Evolutionary conservation across 352 stramenopile species (phyloP), one percentile per base, ranked within the genome.

Genomic region (Globisporangium barbulae): DNA sequence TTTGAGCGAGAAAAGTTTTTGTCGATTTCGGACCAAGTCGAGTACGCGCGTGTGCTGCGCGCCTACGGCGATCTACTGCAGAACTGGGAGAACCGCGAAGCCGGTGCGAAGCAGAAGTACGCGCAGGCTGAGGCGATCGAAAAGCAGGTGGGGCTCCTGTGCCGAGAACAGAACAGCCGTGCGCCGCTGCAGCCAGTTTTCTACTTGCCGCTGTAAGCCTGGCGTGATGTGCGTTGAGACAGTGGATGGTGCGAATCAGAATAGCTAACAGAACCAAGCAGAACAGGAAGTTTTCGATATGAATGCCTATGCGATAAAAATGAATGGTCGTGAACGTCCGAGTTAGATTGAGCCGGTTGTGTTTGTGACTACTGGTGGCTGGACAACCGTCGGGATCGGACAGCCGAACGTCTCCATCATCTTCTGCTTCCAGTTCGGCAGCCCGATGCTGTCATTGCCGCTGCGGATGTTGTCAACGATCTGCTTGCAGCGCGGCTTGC

Each of bases 31-130:
- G 81, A 92, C 66, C 76, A 76, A 45, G 70, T 92, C 21, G 79
- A 90, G 61, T 90, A 88, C 64, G 79, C 81, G n/a, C 72, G 75
- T 13, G 74, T 80, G 42, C 67, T 90, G 60, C 79, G 83, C 21
- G 71, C 71, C 33, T 90, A 90, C 52, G 81, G 78, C 7, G 69
- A 86, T 35, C 42, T 86, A 67, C 54, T 86, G 64, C 21, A 60
- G 45, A 81, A 78, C 47, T 86, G 78, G 78, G 78, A 86, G n/a
- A 86, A 84, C 48, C 75, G 78, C 22, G 75, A 86, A 47, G 69
- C 61, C 60, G 74, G 67, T 30, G 73, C 78, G 4, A 58, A 68
- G 49, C 76, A 78, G 42, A 69, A 76, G 53, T 81, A 81, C 37
- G 73, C 53, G 25, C 75, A 81, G 41, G 78, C 78, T 17, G 67